Base-by-base conservation (phyloP, 2,329 filamentous ascomycete species). In the Fusarium buxicola region DNA sequence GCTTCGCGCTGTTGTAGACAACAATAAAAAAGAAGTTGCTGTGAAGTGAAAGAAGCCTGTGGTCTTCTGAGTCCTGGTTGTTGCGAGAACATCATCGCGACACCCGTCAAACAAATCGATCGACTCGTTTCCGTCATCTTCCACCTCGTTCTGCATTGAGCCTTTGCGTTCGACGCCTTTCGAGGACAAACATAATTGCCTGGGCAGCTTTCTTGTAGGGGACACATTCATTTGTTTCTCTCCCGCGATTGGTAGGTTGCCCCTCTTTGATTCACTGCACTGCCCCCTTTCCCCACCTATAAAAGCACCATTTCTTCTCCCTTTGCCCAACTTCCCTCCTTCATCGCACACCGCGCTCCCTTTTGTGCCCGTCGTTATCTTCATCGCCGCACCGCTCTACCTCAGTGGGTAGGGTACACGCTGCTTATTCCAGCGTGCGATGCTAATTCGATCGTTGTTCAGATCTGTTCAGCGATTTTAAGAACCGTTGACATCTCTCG, bases 151-250 rank as follows among this genome's bases (percentile, higher is more conserved):
- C 60, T 62, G 65, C 66, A 60, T 60, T 59, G 66, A 56, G 58
- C 65, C 38, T 50, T 40, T 32, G n/a, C 51, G 54, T 64, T 65
- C 58, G 52, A 46, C 53, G 64, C 66, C 45, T 62, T 64, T 54
- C 56, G 63, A 69, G 52, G 65, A 59, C 39, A 57, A 44, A 43
- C 32, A 55, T 15, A 59, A 35, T 52, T 39, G 44, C 53, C 60
- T 18, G 72, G 74, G 74, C 78, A 78, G 73, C 72, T 73, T 72
- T 70, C 66, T 75, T 79, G 78, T 81, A 82, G 92, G 92, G 91
- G 93, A 96, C 90, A 93, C 93, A 96, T 97, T 97, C 80, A 89
- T 78, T 97, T 96, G 93, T 96, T 92, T 83, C 91, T 96, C 93
- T 96, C 92, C 91, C 86, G 80, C 86, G 85, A 77, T 86, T 82